Evolutionary conservation across 441 rosid genomes (phyloP).

Genomic region (Corymbia calophylla): DNA sequence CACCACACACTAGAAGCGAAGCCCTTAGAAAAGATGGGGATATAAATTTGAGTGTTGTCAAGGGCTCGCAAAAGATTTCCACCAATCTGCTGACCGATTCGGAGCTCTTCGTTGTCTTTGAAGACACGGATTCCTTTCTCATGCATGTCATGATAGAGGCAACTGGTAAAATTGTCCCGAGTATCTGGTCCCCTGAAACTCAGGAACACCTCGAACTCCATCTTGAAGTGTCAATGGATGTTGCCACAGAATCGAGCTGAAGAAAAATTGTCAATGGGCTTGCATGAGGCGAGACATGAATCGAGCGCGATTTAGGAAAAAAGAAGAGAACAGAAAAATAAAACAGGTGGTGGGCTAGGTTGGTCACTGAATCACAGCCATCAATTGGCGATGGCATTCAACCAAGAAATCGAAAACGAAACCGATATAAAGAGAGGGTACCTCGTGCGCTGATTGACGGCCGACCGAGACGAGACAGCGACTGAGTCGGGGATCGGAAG

Average conservation of each 20-base stretch:
- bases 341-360: background rate
- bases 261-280: background rate
- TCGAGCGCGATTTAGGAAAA: background rate
- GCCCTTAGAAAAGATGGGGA: background rate
- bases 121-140: background rate
- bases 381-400: background rate
- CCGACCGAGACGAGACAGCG: background rate
- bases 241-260: background rate
- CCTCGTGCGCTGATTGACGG: rapidly evolving
- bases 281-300: background rate
- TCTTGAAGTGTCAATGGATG: background rate
- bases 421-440: background rate
- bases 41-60: background rate
- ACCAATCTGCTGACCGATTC: background rate
- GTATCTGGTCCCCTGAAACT: background rate
- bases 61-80: background rate
- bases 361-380: background rate
- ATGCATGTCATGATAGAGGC: background rate
- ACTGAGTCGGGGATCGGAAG: background rate
- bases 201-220: background rate
- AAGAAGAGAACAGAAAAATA: background rate
- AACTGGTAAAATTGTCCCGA: background rate
- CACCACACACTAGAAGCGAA: background rate
- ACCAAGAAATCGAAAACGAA: background rate
- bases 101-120: background rate